Evolutionary conservation across 2,329 filamentous ascomycete species (phyloP).

Genomic region (Teratosphaeria zuluensis): DNA sequence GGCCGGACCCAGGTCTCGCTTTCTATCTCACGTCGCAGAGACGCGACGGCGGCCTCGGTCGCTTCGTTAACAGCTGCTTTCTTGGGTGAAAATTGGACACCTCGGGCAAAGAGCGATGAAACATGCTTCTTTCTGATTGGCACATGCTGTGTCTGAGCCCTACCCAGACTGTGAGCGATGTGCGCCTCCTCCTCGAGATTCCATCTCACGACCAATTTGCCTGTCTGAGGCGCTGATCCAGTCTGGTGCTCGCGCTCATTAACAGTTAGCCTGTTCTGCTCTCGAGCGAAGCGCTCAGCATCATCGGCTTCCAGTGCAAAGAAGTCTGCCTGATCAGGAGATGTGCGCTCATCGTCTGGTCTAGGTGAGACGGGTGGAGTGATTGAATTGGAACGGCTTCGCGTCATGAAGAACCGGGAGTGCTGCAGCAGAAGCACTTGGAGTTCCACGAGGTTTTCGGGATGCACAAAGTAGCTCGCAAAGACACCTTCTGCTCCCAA

Average conservation of each 20-base stretch:
- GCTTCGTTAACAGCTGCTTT: conserved; percentile 14
- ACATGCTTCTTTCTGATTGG: conserved; percentile 35
- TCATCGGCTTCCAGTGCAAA: conserved; percentile 40
- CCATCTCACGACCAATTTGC: conserved; percentile 20
- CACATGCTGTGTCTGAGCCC: conserved; percentile 15
- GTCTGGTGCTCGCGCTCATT: conserved; percentile 26
- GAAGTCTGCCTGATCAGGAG: conserved; percentile 27
- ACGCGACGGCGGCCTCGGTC: conserved; percentile 14
- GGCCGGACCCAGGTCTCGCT: conserved; percentile 36
- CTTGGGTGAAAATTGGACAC: conserved; percentile 10
- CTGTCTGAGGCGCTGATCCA: conserved; percentile 21
- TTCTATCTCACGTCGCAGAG: conserved; percentile 34
- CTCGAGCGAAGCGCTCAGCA: conserved; percentile 35
- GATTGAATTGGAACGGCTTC: conserved; percentile 19
- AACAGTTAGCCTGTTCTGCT: conserved; percentile 36
- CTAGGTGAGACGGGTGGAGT: conserved; percentile 13
- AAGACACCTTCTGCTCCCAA: conserved; percentile 36
- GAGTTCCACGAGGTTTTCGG: conserved; percentile 45
- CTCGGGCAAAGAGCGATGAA: conserved; percentile 28
- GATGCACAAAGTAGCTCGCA: conserved; percentile 46
- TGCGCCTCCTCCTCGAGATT: conserved; percentile 20
- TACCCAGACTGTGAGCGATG: conserved; percentile 13
- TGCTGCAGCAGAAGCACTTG: conserved; percentile 43
- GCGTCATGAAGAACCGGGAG: conserved; percentile 30
- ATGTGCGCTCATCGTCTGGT: conserved; percentile 10